Evolutionary conservation across 768 basidiomycete species (phyloP), one percentile per base, ranked within the genome.

Genomic region (Pleurotus eryngii): DNA sequence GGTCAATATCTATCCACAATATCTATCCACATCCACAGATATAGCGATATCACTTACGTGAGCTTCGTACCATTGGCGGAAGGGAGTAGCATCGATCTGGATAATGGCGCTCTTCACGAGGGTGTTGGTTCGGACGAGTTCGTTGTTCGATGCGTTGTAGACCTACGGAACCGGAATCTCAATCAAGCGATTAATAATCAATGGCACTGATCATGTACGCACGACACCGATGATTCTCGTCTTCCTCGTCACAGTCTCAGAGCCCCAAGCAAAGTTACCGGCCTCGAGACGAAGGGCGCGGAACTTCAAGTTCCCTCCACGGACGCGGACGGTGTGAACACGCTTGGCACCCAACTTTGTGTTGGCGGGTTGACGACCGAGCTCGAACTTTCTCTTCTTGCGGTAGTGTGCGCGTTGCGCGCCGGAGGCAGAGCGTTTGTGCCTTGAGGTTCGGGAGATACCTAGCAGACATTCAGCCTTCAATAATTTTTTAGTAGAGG

Each of bases 301-400:
- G 81, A 86, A 87, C 77, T 99, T 99, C 74, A 84, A 62, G 81
- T 95, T 98, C 58, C 97, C 97, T 61, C 97, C 97, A 69, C 97
- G 92, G 39, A 89, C 88, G 69, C 97, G 92, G 62, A 99, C 95
- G 56, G 85, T 83, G 80, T 98, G 97, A 67, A 99, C 79, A 60
- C 97, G 92, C 81, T 98, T 98, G 56, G 88, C 69, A 50, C 97
- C 95, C 63, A 99, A 87, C 81, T 92, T 98, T 71, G 97, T 99
- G 84, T 80, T 94, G 65, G 97, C 97, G 58, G 97, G 81, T 74
- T 98, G 97, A 72, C 97, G 94, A 72, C 96, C 97, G 68, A 98
- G 87, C 84, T 99, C 97, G 78, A 98, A 98, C 81, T 98, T 98
- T 89, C 97, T 88, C 92, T 98, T 99, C 86, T 99, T 99, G 83